These are phyloP conservation scores for Hanseniaspora valbyensis DNA, from an alignment of 805 yeast genomes.

Conservation along the genomic window DNA sequence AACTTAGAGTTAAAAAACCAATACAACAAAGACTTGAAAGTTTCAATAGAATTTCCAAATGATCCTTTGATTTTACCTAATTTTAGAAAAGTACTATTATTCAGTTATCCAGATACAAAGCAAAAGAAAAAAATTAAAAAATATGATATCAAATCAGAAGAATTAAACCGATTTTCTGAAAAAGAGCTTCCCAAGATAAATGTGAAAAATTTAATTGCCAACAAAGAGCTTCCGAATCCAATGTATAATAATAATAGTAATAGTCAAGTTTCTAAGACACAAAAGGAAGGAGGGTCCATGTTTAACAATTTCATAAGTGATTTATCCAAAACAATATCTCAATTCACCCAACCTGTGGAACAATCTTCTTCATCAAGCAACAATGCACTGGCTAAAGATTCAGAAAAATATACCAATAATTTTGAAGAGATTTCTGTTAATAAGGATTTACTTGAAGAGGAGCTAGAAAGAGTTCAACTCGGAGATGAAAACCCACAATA, in stretches of 20 bases:
- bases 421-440: not conserved
- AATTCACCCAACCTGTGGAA: not conserved
- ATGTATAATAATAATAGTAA: not conserved
- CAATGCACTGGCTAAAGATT: too few relatives aligned
- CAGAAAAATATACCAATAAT: not conserved
- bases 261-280: not conserved
- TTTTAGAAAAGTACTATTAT: not conserved
- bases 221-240: slow-evolving; percentile 3
- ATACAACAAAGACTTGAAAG: not conserved
- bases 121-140: not conserved
- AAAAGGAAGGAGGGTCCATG: not conserved
- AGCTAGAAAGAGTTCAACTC: not conserved
- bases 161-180: not conserved
- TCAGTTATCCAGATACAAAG: not conserved
- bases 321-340: not conserved
- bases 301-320: not conserved
- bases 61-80: slow-evolving; percentile 9
- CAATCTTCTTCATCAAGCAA: too few relatives aligned
- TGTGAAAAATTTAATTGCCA: not conserved
- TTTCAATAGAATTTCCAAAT: not conserved
- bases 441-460: not conserved
- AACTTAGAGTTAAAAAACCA: slow-evolving; percentile 2
- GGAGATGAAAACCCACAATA: not conserved
- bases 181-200: not conserved
- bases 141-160: not conserved